A percentile compares a stretch with the other conserved stretches of the same genome.
Conservation (phyloP, 2,329 filamentous ascomycete genomes). For the Penicillium sp. region DNA sequence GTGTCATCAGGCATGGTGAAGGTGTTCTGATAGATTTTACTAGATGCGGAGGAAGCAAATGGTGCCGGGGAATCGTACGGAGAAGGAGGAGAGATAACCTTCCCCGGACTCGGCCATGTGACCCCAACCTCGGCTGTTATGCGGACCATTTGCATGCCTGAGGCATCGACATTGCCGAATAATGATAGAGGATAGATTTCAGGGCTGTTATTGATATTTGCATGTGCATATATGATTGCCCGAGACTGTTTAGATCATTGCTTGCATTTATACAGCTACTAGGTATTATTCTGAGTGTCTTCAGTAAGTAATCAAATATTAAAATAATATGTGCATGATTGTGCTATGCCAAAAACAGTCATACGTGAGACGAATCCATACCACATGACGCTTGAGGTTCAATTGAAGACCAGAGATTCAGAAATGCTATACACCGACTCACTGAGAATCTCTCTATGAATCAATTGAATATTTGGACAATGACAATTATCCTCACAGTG, state of each 20-base stretch:
- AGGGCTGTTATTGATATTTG: not conserved
- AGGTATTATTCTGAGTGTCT: too few relatives aligned
- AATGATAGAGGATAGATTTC: too few relatives aligned
- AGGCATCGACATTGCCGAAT: conserved; percentile 2
- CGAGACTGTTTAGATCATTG: not conserved
- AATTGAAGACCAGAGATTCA: not conserved
- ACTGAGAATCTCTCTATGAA: too few relatives aligned
- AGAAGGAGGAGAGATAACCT: conserved; percentile 10
- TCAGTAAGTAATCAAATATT: not conserved
- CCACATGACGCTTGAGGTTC: not conserved
- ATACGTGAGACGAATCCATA: conserved; percentile 4
- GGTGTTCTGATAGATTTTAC: not conserved
- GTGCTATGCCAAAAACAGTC: not conserved
- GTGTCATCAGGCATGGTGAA: conserved; percentile 34
- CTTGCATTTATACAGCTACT: not conserved
- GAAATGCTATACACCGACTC: not conserved
- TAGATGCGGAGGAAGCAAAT: not conserved
- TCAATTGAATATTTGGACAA: not conserved
- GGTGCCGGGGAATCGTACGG: not conserved
- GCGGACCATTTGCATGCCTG: conserved; percentile 1
- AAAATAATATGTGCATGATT: not conserved
- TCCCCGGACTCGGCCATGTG: conserved; percentile 29
- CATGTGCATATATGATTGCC: not conserved
- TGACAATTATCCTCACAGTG: not conserved
- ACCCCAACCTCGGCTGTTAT: conserved; percentile 28